These are phyloP conservation scores for Hypoxylon cercidicola DNA, from an alignment of 495 filamentous ascomycete genomes.

Conservation along the genomic window DNA sequence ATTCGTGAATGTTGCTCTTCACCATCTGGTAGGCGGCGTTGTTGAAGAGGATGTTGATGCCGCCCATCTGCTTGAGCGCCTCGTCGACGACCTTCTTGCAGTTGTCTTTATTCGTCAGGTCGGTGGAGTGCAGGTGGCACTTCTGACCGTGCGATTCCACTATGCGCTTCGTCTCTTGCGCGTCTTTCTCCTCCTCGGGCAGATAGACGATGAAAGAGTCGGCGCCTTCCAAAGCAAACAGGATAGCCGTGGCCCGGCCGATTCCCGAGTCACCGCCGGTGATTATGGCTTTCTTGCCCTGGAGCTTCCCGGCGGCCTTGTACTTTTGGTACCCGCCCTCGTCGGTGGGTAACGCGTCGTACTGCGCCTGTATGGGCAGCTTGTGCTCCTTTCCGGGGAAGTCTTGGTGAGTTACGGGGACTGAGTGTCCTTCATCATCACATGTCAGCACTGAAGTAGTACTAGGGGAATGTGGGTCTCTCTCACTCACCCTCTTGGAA, in stretches of 20 bases:
- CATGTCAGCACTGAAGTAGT: constrained; percentile 11
- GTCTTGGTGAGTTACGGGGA: constrained; percentile 73
- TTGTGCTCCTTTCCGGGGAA: constrained; percentile 75
- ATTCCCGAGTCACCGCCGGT: constrained; percentile 88
- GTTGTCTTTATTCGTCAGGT: constrained; percentile 70
- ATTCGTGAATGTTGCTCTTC: constrained; percentile 74
- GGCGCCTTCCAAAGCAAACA: constrained; percentile 87
- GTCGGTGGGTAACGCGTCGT: constrained; percentile 74
- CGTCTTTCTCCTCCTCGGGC: constrained; percentile 80
- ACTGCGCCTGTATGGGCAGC: constrained; percentile 70
- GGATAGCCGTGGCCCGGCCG: constrained; percentile 78
- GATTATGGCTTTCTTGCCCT: constrained; percentile 79
- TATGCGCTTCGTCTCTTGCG: constrained; percentile 73
- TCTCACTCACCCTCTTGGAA: constrained; percentile 61
- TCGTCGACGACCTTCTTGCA: constrained; percentile 76
- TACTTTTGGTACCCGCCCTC: constrained; percentile 78
- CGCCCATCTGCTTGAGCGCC: constrained; percentile 70
- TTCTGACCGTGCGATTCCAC: constrained; percentile 73
- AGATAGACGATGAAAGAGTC: constrained; percentile 78
- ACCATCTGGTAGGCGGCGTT: constrained; percentile 84
- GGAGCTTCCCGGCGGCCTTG: constrained; percentile 80
- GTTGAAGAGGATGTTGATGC: constrained; percentile 82
- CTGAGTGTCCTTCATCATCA: constrained; percentile 66
- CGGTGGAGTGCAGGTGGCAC: constrained; percentile 68
- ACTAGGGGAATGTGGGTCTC: neutral